Base-by-base conservation (phyloP, 2,329 filamentous ascomycete species). In the Zalaria obscura region DNA sequence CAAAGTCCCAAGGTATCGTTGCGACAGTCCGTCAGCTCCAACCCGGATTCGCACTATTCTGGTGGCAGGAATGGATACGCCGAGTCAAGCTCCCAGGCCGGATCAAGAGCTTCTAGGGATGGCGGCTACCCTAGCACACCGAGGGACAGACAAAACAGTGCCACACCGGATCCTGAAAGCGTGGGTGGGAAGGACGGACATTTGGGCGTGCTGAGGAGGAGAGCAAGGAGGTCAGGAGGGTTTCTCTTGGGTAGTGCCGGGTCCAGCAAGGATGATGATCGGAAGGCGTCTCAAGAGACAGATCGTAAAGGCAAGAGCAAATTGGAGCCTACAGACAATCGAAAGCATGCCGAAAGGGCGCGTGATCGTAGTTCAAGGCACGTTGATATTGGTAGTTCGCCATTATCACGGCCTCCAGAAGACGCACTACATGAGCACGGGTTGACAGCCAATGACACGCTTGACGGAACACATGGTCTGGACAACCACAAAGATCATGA, bases 171-270 rank as follows among this genome's bases (percentile, higher is more conserved):
- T 8, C 31, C 31, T n/a, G 31, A 8, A 8, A 33, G 31, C 31
- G 31, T 2, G 31, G 31, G 8, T 10, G 36, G 10, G 8, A 38
- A 38, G 36, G 7, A 26, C 5, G 36, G 36, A 5, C n/a, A 26
- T 27, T 38, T 38, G 36, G 2, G 26, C 3, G 7, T 38, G 7
- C n/a, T 38, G 36, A 38, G 36, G 32, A 40, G 28, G 11, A 36
- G 55, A 25, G 45, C 50, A 4, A 52, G 55, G 40, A 56, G 54
- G 40, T 57, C 61, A 9, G 63, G 62, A 25, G 64, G 64, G 29
- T 68, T 67, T 39, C 39, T 58, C 35, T 48, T 56, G n/a, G 51
- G 51, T 34, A 42, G 35, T 26, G 38, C 40, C 8, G 28, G 25
- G 38, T 7, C 8, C 35, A 9, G 35, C 8, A 36, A 11, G 8